Percentiles rank a stretch among this genome's conserved stretches.
Evolutionary conservation across 371 early-diverging fungal genomes (phyloP).

Genomic region (Mortierella sp.): DNA sequence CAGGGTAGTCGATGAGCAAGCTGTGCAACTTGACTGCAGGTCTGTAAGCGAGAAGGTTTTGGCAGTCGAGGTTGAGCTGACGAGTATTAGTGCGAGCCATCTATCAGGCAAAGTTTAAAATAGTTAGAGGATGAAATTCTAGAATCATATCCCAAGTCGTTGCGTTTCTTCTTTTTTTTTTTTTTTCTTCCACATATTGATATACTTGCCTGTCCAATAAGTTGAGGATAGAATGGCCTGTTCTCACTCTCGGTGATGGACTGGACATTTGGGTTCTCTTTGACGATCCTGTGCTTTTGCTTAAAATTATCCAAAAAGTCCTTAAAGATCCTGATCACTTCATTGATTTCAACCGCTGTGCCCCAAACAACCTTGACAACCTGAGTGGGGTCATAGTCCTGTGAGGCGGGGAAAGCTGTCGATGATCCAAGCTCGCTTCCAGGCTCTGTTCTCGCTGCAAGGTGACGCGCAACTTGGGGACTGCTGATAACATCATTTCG

Average conservation of each 20-base stretch:
- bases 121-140: neutral
- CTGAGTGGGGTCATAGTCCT: conserved; percentile 42
- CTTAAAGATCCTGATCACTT: conserved; percentile 89
- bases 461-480: conserved; percentile 49
- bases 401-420: conserved; percentile 40
- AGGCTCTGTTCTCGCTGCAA: conserved; percentile 28
- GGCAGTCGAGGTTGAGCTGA: conserved; percentile 92
- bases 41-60: conserved; percentile 81
- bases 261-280: conserved; percentile 59
- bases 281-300: conserved; percentile 64
- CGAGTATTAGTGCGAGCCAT: conserved; percentile 68
- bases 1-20: conserved; percentile 96
- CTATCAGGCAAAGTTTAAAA: conserved; percentile 37
- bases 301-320: conserved; percentile 91
- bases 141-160: neutral
- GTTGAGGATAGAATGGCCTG: conserved; percentile 78
- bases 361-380: conserved; percentile 93
- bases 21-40: conserved; percentile 78
- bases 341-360: conserved; percentile 96
- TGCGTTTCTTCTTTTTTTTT: neutral
- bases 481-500: conserved; percentile 50
- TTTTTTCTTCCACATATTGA: neutral
- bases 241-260: conserved; percentile 63
- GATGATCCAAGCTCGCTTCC: conserved; percentile 31
- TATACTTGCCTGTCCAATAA: conserved; percentile 65